A percentile compares a stretch with the other conserved stretches of the same genome.
These are phyloP conservation scores for Pythium aristosporum DNA, from an alignment of 352 stramenopile species.

Conservation along the genomic window DNA sequence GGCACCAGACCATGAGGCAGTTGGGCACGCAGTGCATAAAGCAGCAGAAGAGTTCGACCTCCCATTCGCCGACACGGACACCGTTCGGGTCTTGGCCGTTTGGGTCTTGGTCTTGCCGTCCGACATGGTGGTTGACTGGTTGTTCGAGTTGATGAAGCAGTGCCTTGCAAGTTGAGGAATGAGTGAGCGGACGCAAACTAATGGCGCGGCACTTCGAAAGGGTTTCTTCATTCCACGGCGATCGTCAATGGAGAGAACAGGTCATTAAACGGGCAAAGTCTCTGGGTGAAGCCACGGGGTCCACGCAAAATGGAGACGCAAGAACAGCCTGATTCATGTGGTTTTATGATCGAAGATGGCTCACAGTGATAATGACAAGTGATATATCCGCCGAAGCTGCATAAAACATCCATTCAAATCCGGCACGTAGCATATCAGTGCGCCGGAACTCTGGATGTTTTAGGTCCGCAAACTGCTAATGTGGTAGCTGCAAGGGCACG, in stretches of 20 bases:
- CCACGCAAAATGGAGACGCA: too few species aligned
- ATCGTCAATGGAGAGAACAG: too few species aligned
- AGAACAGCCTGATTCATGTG: too few species aligned
- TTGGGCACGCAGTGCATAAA: slow-evolving; percentile 36
- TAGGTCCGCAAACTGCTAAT: too few species aligned
- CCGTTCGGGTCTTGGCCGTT: slow-evolving; percentile 20
- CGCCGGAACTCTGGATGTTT: too few species aligned
- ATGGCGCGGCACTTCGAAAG: too few species aligned
- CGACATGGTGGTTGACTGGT: background rate
- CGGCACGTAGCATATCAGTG: slow-evolving; percentile 25
- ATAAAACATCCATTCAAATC: background rate
- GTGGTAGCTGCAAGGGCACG: too few species aligned
- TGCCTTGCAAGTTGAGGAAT: background rate
- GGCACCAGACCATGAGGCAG: slow-evolving; percentile 30
- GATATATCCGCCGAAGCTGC: background rate
- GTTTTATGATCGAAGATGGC: too few species aligned
- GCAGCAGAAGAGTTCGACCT: slow-evolving; percentile 29
- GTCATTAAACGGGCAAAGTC: too few species aligned
- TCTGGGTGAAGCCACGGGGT: too few species aligned
- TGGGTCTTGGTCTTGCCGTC: slow-evolving; percentile 10
- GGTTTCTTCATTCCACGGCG: too few species aligned
- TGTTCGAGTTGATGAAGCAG: background rate
- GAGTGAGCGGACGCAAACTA: background rate
- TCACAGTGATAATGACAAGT: too few species aligned
- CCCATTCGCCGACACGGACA: slow-evolving; percentile 30